Percentiles rank a stretch among this genome's conserved stretches.
Evolutionary conservation across 306 rosid species (phyloP).

Genomic region (Potentilla sterilis): DNA sequence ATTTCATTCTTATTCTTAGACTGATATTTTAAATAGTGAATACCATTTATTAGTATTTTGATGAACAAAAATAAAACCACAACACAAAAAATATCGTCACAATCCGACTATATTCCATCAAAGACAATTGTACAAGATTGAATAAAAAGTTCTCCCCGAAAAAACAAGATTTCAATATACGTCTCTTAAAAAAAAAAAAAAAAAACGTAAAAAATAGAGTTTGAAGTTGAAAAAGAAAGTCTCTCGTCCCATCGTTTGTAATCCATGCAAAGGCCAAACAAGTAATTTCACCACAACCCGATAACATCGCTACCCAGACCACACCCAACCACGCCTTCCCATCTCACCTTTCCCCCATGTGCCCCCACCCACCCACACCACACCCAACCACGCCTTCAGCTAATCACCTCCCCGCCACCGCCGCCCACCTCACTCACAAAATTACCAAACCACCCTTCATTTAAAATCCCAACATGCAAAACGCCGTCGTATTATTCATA

Average conservation of each 20-base stretch:
- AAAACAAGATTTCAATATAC: too few relatives aligned
- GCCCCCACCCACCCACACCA: neutral
- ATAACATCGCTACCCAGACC: neutral
- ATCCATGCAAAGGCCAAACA: neutral
- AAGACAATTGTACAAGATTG: neutral
- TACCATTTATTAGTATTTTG: too few relatives aligned
- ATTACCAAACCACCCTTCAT: constrained; percentile 40
- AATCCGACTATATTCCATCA: neutral
- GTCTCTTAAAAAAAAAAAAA: too few relatives aligned
- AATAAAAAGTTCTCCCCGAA: too few relatives aligned
- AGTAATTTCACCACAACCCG: neutral
- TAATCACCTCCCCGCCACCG: neutral
- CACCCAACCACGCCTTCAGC: constrained; percentile 15
- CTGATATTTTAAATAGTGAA: too few relatives aligned
- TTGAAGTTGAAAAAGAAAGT: neutral
- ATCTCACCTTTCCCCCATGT: constrained; percentile 12
- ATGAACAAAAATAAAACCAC: neutral
- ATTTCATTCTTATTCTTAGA: neutral
- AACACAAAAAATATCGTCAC: neutral
- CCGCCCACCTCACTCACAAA: neutral
- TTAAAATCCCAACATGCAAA: constrained; percentile 10
- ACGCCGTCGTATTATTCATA: neutral
- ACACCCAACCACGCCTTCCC: constrained; percentile 22
- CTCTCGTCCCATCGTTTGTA: neutral
- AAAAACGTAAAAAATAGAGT: too few relatives aligned